Conservation (phyloP, 2,329 filamentous ascomycete species). For the Hymenoscyphus occultus region DNA sequence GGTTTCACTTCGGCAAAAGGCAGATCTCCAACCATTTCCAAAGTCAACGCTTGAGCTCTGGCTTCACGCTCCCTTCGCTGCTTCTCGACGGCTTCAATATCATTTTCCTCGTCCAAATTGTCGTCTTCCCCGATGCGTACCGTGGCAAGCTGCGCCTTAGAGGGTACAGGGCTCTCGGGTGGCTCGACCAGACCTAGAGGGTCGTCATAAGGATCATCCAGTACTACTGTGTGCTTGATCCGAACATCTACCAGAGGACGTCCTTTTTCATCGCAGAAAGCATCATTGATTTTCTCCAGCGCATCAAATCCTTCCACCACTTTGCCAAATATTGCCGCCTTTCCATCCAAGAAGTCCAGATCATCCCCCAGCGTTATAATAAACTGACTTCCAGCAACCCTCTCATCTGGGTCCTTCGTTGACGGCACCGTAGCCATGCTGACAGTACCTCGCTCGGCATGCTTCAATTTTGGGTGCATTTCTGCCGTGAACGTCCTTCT, state of each 20-base stretch:
- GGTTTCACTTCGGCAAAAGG: slow-evolving; percentile 97
- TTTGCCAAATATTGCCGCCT: slow-evolving; percentile 91
- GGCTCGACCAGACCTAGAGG: slow-evolving; percentile 74
- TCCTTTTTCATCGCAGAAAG: slow-evolving; percentile 82
- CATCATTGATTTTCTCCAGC: slow-evolving; percentile 86
- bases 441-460: slow-evolving; percentile 84
- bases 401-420: slow-evolving; percentile 71
- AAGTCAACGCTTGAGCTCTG: slow-evolving; percentile 85
- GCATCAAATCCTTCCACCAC: slow-evolving; percentile 95
- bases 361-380: slow-evolving; percentile 87
- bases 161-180: slow-evolving; percentile 74
- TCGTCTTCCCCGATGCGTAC: slow-evolving; percentile 90
- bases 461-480: slow-evolving; percentile 83
- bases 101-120: slow-evolving; percentile 68
- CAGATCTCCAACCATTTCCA: slow-evolving; percentile 97
- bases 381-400: slow-evolving; percentile 87
- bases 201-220: slow-evolving; percentile 91
- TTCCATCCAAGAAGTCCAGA: slow-evolving; percentile 86
- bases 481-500: slow-evolving; percentile 80
- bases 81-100: slow-evolving; percentile 77
- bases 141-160: slow-evolving; percentile 81
- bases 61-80: slow-evolving; percentile 84
- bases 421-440: slow-evolving; percentile 94
- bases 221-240: slow-evolving; percentile 85
- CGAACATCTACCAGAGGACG: slow-evolving; percentile 91